Evolutionary conservation across 345 rosid species (phyloP), one percentile per base, ranked within the genome.

Genomic region (Syzygium jambos): DNA sequence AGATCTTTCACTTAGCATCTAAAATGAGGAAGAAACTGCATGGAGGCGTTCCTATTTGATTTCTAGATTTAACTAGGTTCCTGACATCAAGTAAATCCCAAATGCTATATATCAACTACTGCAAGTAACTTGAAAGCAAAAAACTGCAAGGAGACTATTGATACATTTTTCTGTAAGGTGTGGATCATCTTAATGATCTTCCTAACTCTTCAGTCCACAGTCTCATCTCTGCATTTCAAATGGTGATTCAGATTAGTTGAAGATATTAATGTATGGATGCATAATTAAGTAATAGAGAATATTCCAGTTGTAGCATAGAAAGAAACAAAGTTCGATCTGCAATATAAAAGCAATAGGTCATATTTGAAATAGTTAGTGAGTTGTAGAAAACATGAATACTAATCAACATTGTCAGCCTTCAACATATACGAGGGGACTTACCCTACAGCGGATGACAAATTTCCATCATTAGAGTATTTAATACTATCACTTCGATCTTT

Each of bases 401-500:
- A 73, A 43, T 27, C 77, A 38, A 46, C 53, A 54, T 87, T 53
- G 29, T 38, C 30, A 87, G 46, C 30, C 1, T 43, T 84, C 61
- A 61, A 85, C 53, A 61, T 49, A 63, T 30, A 55, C 5, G 46
- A 85, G 84, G 86, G 77, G 86, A 85, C 94, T 92, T 95, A 95
- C 97, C 94, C 90, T 89, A 63, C 84, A 87, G 78, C 46, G 73
- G 94, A 88, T 78, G 89, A 86, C 87, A n/a, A 87, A 38, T 87
- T 87, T 65, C 89, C 89, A 87, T 78, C 63, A 51, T 85, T 61
- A 85, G 87, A 89, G 87, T 78, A 80, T 77, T 55, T 57, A 56
- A 87, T 90, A 90, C 87, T 89, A 86, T 86, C 90, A 77, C 90
- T 89, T 86, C 85, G 91, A 89, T 89, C 96, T 88, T 88, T 61